Evolutionary conservation across 331 rosid species (phyloP).

Genomic region (Arachis monticola): DNA sequence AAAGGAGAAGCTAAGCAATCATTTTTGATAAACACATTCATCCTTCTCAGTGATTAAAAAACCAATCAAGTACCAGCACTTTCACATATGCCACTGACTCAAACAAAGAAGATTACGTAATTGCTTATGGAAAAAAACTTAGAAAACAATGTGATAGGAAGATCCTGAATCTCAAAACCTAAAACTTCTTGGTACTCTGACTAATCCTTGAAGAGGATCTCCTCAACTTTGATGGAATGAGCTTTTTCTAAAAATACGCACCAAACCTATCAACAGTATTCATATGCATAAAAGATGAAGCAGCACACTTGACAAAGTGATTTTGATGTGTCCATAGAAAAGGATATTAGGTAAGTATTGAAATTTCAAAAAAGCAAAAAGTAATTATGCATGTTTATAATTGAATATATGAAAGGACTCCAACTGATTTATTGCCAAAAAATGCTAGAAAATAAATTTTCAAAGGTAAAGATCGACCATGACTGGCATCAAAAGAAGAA

Average conservation of each 20-base stretch:
- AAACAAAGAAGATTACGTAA: constrained; percentile 24
- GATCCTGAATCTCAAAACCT: constrained; percentile 76
- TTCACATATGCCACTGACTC: constrained; percentile 83
- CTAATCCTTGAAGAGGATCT: constrained; percentile 65
- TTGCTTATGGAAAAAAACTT: constrained; percentile 11
- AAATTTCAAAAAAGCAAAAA: not conserved
- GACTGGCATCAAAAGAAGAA: constrained; percentile 24
- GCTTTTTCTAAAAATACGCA: constrained; percentile 70
- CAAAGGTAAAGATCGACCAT: not conserved
- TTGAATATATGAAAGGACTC: not conserved
- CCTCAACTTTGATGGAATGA: constrained; percentile 80
- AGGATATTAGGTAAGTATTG: not conserved
- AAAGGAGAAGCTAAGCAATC: constrained; percentile 95
- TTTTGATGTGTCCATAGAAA: constrained; percentile 6
- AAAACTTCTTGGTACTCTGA: constrained; percentile 90
- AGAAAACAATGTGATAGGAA: constrained; percentile 38
- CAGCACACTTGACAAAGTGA: constrained; percentile 10
- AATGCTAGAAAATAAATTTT: not conserved
- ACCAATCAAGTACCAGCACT: constrained; percentile 95
- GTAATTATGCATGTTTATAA: not conserved
- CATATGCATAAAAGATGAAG: not conserved
- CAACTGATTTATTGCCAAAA: constrained; percentile 5
- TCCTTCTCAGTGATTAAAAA: constrained; percentile 94
- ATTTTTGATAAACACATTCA: constrained; percentile 99
- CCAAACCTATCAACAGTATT: constrained; percentile 17